Base-by-base conservation (phyloP, 2,329 filamentous ascomycete genomes). In the Penicillium frequentans region DNA sequence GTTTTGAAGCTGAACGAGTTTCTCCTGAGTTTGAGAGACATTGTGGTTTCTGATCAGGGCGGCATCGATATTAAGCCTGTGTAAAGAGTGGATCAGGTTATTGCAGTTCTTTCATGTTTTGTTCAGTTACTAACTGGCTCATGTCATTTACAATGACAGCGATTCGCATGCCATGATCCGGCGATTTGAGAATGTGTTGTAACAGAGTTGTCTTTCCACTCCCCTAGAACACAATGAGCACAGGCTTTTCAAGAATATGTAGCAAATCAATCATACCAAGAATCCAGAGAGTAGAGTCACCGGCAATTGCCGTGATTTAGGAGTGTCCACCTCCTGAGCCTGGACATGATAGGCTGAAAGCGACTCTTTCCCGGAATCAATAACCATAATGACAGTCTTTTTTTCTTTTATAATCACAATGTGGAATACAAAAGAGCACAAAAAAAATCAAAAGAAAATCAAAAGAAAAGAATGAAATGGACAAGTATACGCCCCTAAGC, bases 101-200 rank as follows among this genome's bases (percentile, higher is more conserved):
- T 26, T 14, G 2, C 6, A 0, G 13, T 14, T 26, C 11, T 29
- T 35, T 2, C 1, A 4, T 0, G 2, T 3, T 9, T 4, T 33
- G 13, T 19, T 0, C 9, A 19, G 14, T 16, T n/a, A 72, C 79
- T 63, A 49, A 83, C 81, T 81, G 79, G 59, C 84, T 84, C 74
- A 90, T 89, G 58, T 90, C 88, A 62, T 91, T 90, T 37, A 91
- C 87, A 23, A 90, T 87, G 14, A 90, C 84, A 0, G 87, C 88
- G 56, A 91, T 89, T 1, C 82, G 81, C 9, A 90, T 77, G 1
- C 87, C 86, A 71, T 90, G 88, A 4, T 88, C 80, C 1, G 75
- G 72, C 0, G 84, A 86, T 35, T 82, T 82, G 5, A 90, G 81
- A 50, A 90, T 88, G 58, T 90, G 84, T 58, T 89, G 83, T 0